Conservation (phyloP, 176 grass and related monocot species). For the Puccinellia tenuiflora region DNA sequence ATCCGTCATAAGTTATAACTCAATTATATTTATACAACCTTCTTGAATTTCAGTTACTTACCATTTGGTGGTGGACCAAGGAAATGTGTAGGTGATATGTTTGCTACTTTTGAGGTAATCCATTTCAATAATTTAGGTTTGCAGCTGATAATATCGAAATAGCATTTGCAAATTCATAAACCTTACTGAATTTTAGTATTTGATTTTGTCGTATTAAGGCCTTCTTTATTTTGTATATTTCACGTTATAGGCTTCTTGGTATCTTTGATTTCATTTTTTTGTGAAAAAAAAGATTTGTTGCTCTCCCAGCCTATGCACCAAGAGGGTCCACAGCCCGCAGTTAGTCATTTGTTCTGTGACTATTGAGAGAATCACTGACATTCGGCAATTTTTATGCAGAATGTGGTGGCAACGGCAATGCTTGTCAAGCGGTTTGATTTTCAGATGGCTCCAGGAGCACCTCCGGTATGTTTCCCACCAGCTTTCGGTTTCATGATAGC, state of each 20-base stretch:
- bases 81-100: constrained; percentile 98
- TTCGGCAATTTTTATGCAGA: constrained; percentile 47
- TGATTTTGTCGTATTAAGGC: not conserved
- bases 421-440: constrained; percentile 90
- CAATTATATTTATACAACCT: constrained; percentile 8
- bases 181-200: not conserved
- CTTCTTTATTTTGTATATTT: not conserved
- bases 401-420: constrained; percentile 86
- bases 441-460: constrained; percentile 78
- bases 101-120: constrained; percentile 98
- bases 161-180: not conserved
- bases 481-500: constrained; percentile 15
- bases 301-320: not conserved
- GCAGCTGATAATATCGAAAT: not conserved
- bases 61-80: constrained; percentile 95
- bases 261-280: not conserved
- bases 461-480: constrained; percentile 51
- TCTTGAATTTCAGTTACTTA: constrained; percentile 84
- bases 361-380: not conserved
- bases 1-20: constrained; percentile 1
- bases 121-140: not conserved
- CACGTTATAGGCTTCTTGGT: not conserved
- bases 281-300: not conserved
- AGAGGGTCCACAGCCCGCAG: not conserved
- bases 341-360: not conserved